Conservation (phyloP, 179 eudicot genomes). For the Silene coronaria region DNA sequence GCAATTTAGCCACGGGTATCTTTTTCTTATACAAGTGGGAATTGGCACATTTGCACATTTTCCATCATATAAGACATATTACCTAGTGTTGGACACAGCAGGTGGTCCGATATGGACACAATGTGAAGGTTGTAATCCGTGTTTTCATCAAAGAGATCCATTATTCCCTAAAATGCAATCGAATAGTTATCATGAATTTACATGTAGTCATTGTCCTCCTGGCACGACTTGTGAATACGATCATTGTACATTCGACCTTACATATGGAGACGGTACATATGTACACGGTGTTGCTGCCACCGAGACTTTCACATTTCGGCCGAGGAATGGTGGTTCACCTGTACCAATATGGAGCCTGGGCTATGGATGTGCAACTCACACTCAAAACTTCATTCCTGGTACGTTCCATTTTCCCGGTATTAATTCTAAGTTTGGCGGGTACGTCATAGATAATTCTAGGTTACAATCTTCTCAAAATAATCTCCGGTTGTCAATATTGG, state of each 20-base stretch:
- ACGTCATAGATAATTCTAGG: no score
- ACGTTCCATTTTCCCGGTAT: not conserved
- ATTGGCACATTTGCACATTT: slow-evolving; percentile 4
- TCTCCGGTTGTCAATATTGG: no score
- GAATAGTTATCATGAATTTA: not conserved
- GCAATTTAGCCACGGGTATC: not conserved
- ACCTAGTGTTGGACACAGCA: slow-evolving; percentile 7
- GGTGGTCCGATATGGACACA: slow-evolving; percentile 6
- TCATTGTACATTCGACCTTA: not conserved
- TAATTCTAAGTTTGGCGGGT: no score
- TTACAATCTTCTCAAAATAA: no score
- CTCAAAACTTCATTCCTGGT: not conserved
- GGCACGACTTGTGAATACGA: not conserved
- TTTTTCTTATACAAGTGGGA: slow-evolving; percentile 13
- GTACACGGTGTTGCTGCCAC: not conserved
- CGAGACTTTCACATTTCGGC: not conserved
- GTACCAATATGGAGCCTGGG: not conserved
- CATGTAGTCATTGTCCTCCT: not conserved
- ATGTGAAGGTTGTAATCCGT: not conserved
- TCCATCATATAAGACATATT: not conserved
- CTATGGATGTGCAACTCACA: not conserved
- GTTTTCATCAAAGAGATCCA: slow-evolving; percentile 15
- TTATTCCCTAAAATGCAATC: not conserved
- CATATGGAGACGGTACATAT: not conserved
- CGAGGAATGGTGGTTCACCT: not conserved